Percentiles rank a stretch among this genome's conserved stretches.
These are phyloP conservation scores for Aspergillus eucalypticola DNA, from an alignment of 2,329 filamentous ascomycete species.

Conservation along the genomic window DNA sequence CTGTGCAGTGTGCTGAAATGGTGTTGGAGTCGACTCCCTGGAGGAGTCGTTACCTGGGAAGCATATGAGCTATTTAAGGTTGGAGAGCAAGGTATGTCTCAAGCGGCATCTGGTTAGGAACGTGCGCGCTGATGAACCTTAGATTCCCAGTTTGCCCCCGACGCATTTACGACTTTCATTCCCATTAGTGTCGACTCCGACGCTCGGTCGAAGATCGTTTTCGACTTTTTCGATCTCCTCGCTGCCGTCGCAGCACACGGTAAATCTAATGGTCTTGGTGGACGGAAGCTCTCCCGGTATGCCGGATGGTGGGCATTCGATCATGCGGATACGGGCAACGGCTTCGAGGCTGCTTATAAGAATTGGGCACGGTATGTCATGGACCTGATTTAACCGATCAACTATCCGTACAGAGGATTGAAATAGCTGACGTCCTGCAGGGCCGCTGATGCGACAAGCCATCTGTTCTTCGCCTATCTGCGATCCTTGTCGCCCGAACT, in stretches of 20 bases:
- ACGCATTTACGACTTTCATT: conserved; percentile 95
- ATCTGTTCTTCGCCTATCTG: conserved; percentile 97
- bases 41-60: conserved; percentile 94
- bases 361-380: conserved; percentile 72
- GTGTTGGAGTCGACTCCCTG: conserved; percentile 93
- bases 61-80: conserved; percentile 95
- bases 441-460: conserved; percentile 91
- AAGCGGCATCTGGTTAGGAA: neutral
- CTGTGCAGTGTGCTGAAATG: conserved; percentile 94
- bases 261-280: conserved; percentile 89
- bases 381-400: conserved; percentile 6
- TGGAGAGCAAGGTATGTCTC: conserved; percentile 77
- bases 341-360: conserved; percentile 93
- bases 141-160: conserved; percentile 89
- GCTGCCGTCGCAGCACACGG: conserved; percentile 88
- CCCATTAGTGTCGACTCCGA: conserved; percentile 89
- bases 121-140: conserved; percentile 16
- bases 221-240: conserved; percentile 93
- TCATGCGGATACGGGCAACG: conserved; percentile 79
- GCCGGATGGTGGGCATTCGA: conserved; percentile 99
- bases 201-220: conserved; percentile 82
- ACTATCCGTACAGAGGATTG: neutral
- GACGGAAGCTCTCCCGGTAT: conserved; percentile 89
- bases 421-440: conserved; percentile 52
- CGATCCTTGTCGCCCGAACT: conserved; percentile 81